These are phyloP conservation scores for Cytospora paraplurivora DNA, from an alignment of 2,329 filamentous ascomycete species.

Conservation along the genomic window DNA sequence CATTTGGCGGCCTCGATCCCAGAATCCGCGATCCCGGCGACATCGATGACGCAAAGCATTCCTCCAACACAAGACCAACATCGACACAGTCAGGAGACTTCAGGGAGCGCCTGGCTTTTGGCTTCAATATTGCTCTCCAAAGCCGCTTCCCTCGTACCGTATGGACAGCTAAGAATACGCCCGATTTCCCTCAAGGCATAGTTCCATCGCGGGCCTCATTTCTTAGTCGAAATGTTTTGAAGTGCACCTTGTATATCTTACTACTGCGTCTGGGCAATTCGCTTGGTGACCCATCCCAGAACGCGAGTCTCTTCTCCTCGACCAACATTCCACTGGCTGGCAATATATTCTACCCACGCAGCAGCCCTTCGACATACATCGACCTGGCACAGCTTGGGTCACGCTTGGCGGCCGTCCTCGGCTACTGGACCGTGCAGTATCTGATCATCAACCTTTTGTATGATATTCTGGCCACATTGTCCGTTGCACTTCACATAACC, in stretches of 20 bases:
- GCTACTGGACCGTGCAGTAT: constrained; percentile 1
- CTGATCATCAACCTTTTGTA: constrained; percentile 1
- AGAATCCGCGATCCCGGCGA: too few species aligned
- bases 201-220: constrained; percentile 2
- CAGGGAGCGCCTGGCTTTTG: not conserved
- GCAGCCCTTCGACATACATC: not conserved
- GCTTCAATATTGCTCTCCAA: not conserved
- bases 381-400: not conserved
- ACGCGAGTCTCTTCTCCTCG: not conserved
- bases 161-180: not conserved
- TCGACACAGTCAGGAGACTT: not conserved
- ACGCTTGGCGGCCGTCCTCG: not conserved
- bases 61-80: not conserved
- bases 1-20: constrained; percentile 8
- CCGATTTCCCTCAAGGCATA: not conserved
- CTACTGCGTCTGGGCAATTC: not conserved
- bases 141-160: constrained; percentile 5
- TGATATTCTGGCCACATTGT: not conserved
- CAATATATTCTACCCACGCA: not conserved
- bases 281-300: not conserved
- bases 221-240: not conserved
- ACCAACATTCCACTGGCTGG: not conserved
- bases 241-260: not conserved
- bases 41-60: not conserved
- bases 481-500: constrained; percentile 1